Conservation (phyloP, 139 green algal species). For the Marvania coccoides region DNA sequence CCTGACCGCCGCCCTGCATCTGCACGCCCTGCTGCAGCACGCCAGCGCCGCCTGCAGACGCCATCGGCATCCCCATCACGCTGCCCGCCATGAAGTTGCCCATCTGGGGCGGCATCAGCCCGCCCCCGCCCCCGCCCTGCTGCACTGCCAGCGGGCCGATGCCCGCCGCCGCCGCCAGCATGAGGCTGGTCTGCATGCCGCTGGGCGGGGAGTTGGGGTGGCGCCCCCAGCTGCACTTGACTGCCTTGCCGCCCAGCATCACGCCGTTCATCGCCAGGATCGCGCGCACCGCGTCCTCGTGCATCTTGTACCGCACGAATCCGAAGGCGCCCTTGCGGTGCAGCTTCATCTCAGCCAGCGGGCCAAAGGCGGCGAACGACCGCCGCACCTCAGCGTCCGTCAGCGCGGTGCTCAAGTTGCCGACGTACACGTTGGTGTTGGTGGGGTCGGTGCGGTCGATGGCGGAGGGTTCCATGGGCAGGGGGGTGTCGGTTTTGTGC, state of each 20-base stretch:
- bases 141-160: neutral
- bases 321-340: slow-evolving; percentile 62
- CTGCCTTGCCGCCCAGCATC: slow-evolving; percentile 27
- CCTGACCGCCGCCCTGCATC: neutral
- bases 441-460: slow-evolving; percentile 37
- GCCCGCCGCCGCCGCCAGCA: slow-evolving; percentile 31
- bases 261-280: slow-evolving; percentile 50
- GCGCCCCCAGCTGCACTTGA: slow-evolving; percentile 51
- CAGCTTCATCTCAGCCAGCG: slow-evolving; percentile 55
- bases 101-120: neutral
- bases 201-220: slow-evolving; percentile 44
- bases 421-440: slow-evolving; percentile 73
- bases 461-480: neutral
- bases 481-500: slow-evolving; percentile 45
- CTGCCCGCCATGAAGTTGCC: neutral
- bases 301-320: slow-evolving; percentile 52
- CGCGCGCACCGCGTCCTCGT: slow-evolving; percentile 49
- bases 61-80: neutral
- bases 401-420: slow-evolving; percentile 46
- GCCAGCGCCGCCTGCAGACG: neutral
- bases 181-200: slow-evolving; percentile 76
- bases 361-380: slow-evolving; percentile 36
- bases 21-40: neutral
- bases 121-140: neutral
- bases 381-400: slow-evolving; percentile 41